These are phyloP conservation scores for Stropharia rugosoannulata DNA, from an alignment of 768 basidiomycete genomes.

Conservation along the genomic window DNA sequence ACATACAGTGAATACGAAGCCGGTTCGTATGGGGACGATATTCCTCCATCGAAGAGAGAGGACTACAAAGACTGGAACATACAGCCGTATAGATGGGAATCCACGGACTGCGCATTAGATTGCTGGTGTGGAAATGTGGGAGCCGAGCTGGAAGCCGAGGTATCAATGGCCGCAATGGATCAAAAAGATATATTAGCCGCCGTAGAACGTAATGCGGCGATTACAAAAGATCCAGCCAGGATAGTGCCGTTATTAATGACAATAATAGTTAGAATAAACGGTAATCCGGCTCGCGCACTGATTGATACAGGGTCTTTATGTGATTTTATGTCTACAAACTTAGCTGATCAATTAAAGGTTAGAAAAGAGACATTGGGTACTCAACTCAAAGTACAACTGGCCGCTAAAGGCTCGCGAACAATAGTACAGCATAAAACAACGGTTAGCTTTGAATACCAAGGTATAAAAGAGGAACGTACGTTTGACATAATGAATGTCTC, in stretches of 20 bases:
- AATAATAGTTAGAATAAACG: constrained; percentile 27
- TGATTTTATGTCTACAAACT: constrained; percentile 35
- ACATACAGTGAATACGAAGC: too few relatives aligned
- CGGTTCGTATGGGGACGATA: too few relatives aligned
- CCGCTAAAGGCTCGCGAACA: constrained; percentile 34
- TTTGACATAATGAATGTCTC: constrained; percentile 40
- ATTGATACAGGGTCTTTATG: constrained; percentile 35
- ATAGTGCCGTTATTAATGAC: constrained; percentile 27
- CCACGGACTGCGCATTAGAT: too few relatives aligned
- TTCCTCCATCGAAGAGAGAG: too few relatives aligned
- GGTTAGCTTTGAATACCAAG: constrained; percentile 30
- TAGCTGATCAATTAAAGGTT: constrained; percentile 33
- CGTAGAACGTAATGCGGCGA: constrained; percentile 17
- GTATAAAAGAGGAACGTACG: constrained; percentile 17
- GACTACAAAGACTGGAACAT: too few relatives aligned
- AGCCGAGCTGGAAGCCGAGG: too few relatives aligned
- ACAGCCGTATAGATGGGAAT: too few relatives aligned
- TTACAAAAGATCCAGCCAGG: constrained; percentile 7
- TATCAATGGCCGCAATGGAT: too few relatives aligned
- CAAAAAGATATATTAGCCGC: too few relatives aligned
- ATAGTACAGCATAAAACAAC: constrained; percentile 27
- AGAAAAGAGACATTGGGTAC: constrained; percentile 19
- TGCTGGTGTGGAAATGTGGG: too few relatives aligned
- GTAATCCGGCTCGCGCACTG: constrained; percentile 26
- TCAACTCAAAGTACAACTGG: constrained; percentile 33